Base-by-base conservation (phyloP, 1,284 basidiomycete genomes). In the Cutaneotrichosporon sp. region DNA sequence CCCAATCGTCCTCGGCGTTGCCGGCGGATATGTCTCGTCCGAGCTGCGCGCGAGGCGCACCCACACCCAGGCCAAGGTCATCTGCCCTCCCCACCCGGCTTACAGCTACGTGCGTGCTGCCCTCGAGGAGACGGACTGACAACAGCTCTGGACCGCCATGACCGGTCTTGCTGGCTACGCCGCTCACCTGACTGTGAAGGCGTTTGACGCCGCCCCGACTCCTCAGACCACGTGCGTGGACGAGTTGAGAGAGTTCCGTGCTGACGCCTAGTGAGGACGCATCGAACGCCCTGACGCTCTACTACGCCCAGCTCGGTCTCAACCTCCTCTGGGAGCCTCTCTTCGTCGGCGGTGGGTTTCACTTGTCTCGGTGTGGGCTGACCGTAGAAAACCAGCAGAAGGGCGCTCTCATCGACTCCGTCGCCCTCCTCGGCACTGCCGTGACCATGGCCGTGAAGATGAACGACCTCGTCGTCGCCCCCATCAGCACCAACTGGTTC, bases 281-380 rank as follows among this genome's bases (percentile, higher is more conserved):
- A 34, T 73, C 77, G 35, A 66, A 77, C 34, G 84, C 82, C 3
- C 71, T 88, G 34, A 76, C 76, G 29, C 74, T 88, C 38, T 88
- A 89, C 76, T 89, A 84, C 72, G 77, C 76, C 5, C 86, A 88
- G 67, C 76, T 88, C 33, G 82, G 75, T 0, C 70, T 88, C 39
- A 88, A 88, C 75, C 73, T 82, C 49, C 59, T 80, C 25, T 89
- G 86, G 86, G 81, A 81, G 19, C 84, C 86, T 5, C 70, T 88
- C 33, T 87, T 87, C 78, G 88, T 88, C 61, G 80, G 80, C 14
- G 67, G 76, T 33, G 79, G 79, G 72, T 82, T 77, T 17, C 17
- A 20, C 3, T n/a, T 12, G 19, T 11, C 22, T 17, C 10, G 9
- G 54, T 27, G 16, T 12, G 6, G 32, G 39, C 44, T 33, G 34